Evolutionary conservation across 176 grass and related monocot genomes (phyloP).

Genomic region (Zea luxurians): DNA sequence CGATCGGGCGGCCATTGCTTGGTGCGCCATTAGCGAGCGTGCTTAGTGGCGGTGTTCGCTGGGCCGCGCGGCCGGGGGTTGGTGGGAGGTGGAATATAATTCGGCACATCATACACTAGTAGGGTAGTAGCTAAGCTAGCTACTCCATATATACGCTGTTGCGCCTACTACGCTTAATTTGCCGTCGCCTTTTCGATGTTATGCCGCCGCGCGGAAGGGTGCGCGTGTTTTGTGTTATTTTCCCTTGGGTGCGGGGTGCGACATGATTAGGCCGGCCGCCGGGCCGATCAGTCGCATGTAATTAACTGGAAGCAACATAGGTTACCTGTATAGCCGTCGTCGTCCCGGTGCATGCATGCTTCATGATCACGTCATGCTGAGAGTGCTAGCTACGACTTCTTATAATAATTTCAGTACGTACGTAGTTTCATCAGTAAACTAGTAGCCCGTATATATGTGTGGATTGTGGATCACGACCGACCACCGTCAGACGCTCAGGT

Average conservation of each 20-base stretch:
- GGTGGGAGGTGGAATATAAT: constrained; percentile 30
- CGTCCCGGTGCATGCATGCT: constrained; percentile 1
- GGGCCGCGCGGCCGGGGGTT: constrained; percentile 12
- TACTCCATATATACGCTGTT: not conserved
- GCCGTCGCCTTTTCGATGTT: not conserved
- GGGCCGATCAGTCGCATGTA: not conserved
- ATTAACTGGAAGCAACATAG: not conserved
- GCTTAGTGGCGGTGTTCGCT: constrained; percentile 42
- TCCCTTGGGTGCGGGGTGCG: constrained; percentile 28
- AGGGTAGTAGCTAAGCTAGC: no score
- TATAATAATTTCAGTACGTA: not conserved
- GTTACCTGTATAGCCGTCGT: not conserved
- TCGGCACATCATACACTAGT: not conserved
- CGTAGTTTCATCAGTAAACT: not conserved
- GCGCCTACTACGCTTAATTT: not conserved
- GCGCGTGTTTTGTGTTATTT: not conserved
- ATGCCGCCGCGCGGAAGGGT: not conserved
- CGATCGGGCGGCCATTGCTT: no score
- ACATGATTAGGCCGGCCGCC: constrained; percentile 10
- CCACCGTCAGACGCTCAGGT: not conserved
- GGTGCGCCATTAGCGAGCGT: constrained; percentile 56
- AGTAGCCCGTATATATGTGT: not conserved
- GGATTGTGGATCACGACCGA: not conserved
- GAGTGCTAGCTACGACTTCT: not conserved
- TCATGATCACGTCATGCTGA: constrained; percentile 58